Evolutionary conservation across 163 green algal species (phyloP), one percentile per base, ranked within the genome.

Genomic region (Chlorella variabilis): DNA sequence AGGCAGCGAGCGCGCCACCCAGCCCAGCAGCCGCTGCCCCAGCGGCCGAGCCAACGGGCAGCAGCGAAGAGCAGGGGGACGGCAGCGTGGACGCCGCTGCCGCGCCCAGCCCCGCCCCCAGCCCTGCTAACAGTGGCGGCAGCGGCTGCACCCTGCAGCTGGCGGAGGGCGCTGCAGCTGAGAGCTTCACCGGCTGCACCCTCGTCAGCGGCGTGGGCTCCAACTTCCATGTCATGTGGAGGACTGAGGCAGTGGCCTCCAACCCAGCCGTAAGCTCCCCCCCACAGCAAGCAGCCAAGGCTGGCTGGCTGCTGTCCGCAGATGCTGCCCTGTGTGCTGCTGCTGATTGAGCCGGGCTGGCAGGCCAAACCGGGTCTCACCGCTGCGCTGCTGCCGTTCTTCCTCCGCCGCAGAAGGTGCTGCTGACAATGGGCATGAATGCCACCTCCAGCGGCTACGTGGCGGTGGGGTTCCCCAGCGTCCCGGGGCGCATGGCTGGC

Each of bases 401-500:
- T n/a, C n/a, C n/a, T n/a, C n/a, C 9, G 13, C 4, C n/a, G 31
- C 71, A 78, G 71, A 78, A 78, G 51, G n/a, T 38, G 17, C 15
- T 39, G 9, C 23, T 78, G 4, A 78, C 71, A 20, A 34, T 81
- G 25, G 75, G 61, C 36, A 11, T 81, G 29, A 81, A 74, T 20
- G 63, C 56, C 29, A 66, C 68, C 31, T 21, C 20, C n/a, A 20
- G 25, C 5, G 65, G 81, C 20, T 86, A 70, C n/a, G 65, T 78
- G 65, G 49, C 81, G 0, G 9, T 86, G 1, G 82, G 82, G 39
- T 87, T 87, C 75, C 82, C 82, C 15, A 18, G 33, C 11, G 17
- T 0, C 0, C 27, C 82, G 1, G 59, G 76, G 5, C 27, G 51
- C 51, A 87, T 87, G 82, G 15, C 61, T 3, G 76, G 59, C 21